Evolutionary conservation across 768 basidiomycete genomes (phyloP).

Genomic region (Kockovaella imperatae): DNA sequence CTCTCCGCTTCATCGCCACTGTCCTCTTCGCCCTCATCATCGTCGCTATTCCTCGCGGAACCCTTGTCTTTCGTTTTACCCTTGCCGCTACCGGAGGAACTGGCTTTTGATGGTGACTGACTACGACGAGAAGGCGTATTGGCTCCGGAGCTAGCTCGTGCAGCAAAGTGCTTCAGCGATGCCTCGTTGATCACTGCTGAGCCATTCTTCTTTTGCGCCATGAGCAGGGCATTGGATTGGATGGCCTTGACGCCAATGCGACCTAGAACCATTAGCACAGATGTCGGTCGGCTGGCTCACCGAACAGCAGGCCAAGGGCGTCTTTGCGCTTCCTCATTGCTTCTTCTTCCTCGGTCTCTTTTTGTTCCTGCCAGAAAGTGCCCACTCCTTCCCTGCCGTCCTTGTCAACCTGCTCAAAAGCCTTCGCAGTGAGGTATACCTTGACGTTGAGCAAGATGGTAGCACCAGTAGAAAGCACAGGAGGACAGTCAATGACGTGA

Average conservation of each 20-base stretch:
- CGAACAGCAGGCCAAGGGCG: conserved; percentile 65
- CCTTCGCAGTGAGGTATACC: conserved; percentile 60
- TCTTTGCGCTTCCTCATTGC: conserved; percentile 70
- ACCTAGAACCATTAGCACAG: conserved; percentile 9
- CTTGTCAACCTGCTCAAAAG: conserved; percentile 52
- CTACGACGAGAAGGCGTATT: conserved; percentile 8
- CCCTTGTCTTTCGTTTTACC: conserved; percentile 40
- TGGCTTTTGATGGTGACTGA: conserved; percentile 26
- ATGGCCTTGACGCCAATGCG: conserved; percentile 59
- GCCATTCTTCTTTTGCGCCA: conserved; percentile 43
- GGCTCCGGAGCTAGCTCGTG: conserved; percentile 4
- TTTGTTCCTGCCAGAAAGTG: conserved; percentile 61
- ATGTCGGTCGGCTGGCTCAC: conserved; percentile 44
- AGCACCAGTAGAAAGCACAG: conserved; percentile 61
- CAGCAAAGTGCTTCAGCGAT: conserved; percentile 48
- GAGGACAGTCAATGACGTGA: conserved; percentile 70
- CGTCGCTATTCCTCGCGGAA: conserved; percentile 48
- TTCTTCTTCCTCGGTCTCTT: conserved; percentile 72
- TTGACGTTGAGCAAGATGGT: conserved; percentile 69
- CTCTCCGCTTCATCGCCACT: conserved; percentile 69
- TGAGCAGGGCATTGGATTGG: conserved; percentile 32
- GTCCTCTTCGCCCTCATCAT: conserved; percentile 67
- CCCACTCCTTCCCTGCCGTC: conserved; percentile 26
- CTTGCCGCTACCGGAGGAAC: conserved; percentile 27
- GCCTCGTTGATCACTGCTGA: conserved; percentile 34